Conservation (phyloP, 1,139 yeast genomes). For the Pichia sp. region DNA sequence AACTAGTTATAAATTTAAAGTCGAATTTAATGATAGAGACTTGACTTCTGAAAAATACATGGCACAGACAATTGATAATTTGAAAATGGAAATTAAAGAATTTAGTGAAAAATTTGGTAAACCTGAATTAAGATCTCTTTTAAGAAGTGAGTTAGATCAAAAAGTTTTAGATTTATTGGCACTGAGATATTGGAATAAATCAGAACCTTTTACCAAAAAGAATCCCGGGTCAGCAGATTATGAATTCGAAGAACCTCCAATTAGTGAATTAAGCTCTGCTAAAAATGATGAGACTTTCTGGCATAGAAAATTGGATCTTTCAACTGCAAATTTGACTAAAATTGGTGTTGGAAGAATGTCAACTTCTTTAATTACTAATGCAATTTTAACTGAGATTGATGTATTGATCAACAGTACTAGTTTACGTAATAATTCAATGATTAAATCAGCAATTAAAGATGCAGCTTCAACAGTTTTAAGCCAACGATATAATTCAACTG, state of each 20-base stretch:
- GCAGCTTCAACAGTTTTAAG: constrained; percentile 79
- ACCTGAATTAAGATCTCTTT: constrained; percentile 68
- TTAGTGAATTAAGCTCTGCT: constrained; percentile 46
- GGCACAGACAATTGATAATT: constrained; percentile 83
- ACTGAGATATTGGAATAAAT: constrained; percentile 86
- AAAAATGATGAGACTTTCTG: constrained; percentile 73
- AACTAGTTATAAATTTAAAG: constrained; percentile 87
- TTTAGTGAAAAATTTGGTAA: constrained; percentile 79
- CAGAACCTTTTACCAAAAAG: constrained; percentile 29
- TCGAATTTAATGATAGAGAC: constrained; percentile 90
- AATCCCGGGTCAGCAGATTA: constrained; percentile 19
- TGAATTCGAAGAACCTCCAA: constrained; percentile 39
- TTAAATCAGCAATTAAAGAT: constrained; percentile 72
- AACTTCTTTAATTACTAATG: constrained; percentile 74
- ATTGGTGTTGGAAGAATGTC: constrained; percentile 90
- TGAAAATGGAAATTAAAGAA: constrained; percentile 84
- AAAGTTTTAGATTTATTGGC: constrained; percentile 81
- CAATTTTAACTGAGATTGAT: constrained; percentile 71
- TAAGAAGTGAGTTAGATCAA: constrained; percentile 85
- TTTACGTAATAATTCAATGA: constrained; percentile 77
- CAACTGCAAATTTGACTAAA: constrained; percentile 80
- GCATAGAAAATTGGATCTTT: constrained; percentile 80
- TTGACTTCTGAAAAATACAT: constrained; percentile 90
- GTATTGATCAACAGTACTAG: constrained; percentile 68
- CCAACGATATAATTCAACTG: constrained; percentile 79